Evolutionary conservation across 1,284 basidiomycete genomes (phyloP), one percentile per base, ranked within the genome.

Genomic region (Ceratobasidium papillatum): DNA sequence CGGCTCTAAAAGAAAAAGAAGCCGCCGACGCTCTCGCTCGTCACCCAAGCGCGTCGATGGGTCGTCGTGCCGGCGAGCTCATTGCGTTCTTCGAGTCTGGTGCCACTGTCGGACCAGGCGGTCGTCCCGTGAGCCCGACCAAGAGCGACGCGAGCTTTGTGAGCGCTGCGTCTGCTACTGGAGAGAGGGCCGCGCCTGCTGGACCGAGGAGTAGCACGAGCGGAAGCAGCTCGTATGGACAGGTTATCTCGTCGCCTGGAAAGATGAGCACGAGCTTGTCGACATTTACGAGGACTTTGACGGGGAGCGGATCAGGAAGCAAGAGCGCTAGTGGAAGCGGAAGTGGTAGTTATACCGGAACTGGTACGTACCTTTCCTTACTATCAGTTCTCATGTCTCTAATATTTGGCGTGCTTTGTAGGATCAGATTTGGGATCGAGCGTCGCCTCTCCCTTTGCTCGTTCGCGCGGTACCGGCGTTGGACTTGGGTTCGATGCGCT

Each of bases 31-130:
- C 49, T 7, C 45, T 62, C 45, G 19, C 3, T 17, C 72, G 32
- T 19, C 72, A 72, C 19, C 68, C 71, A 17, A 74, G 65, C 59
- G 61, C 54, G 27, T 68, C 51, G 25, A 22, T 65, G 52, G 88
- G 87, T 7, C 87, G 88, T 41, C 87, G 90, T 19, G 86, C 91
- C 0, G 90, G 86, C 17, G 88, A 91, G 75, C 85, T 93, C 52
- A 91, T 91, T 54, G 91, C 92, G 0, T 88, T 90, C 52, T 94
- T 93, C 76, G 92, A 94, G 78, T 86, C 89, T 38, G 87, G 85
- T 56, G 83, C 82, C 11, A 80, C 81, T 1, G 76, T 77, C 19
- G 19, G 9, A 17, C 19, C 45, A 0, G 4, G 25, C 1, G 25
- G 59, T 36, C 59, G 63, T 19, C 45, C 63, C 0, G 25, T 51